Evolutionary conservation across 768 basidiomycete genomes (phyloP), one percentile per base, ranked within the genome.

Genomic region (Leccinellum albellum): DNA sequence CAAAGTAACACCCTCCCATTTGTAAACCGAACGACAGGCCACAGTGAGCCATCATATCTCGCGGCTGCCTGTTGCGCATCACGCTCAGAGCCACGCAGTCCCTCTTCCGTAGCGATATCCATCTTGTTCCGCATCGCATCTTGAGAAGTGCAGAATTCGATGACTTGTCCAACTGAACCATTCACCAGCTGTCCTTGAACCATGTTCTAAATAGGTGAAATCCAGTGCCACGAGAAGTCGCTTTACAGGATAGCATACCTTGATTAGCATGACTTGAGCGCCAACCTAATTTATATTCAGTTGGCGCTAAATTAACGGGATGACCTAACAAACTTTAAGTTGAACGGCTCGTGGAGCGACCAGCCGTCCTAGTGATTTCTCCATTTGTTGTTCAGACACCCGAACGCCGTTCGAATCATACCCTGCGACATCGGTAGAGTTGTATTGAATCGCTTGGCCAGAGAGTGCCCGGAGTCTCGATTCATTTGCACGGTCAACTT

Each of bases 241-340:
- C 3, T 33, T 9, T 47, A 31, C 6, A 24, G 40, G n/a, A 48
- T 48, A 20, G 48, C 47, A 8, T 56, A 84, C 87, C 77, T 88
- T 88, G 61, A 88, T 78, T 3, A 89, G 68, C 90, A 92, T 92
- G 4, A 96, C 94, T 68, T 96, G 94, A 3, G 91, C 89, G 13
- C 87, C 87, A 51, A 87, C 76, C 82, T 91, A 53, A 44, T 28
- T 44, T 42, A 48, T n/a, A 32, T 58, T 64, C 47, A 56, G 50
- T 29, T 51, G 23, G 49, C 26, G 21, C 15, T 20, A 35, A 45
- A 4, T 31, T n/a, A 14, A 50, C 32, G 9, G 6, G 31, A 32
- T 33, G 33, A 29, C 20, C 20, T 6, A n/a, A 59, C 63, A 31
- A 33, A 82, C 83, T 73, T 85, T 86, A 40, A 84, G 66, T n/a